Evolutionary conservation across 805 yeast genomes (phyloP).

Genomic region (Hanseniaspora mollemarum): DNA sequence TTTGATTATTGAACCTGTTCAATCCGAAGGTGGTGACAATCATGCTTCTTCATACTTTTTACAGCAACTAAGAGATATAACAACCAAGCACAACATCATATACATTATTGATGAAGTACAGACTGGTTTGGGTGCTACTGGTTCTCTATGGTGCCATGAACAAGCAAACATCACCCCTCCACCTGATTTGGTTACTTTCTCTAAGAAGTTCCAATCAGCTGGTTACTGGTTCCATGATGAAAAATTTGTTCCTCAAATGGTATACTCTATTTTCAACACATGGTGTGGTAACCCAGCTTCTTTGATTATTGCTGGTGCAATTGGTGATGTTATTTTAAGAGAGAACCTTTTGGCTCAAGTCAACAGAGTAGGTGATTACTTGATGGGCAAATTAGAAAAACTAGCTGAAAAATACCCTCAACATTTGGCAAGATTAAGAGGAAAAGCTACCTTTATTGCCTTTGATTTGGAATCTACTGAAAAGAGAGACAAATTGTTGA

Average conservation of each 20-base stretch:
- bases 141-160: constrained; percentile 64
- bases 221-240: constrained; percentile 57
- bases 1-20: constrained; percentile 76
- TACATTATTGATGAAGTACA: constrained; percentile 64
- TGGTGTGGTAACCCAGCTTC: constrained; percentile 72
- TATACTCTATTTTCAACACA: constrained; percentile 64
- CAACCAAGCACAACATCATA: constrained; percentile 45
- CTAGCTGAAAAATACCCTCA: constrained; percentile 32
- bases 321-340: constrained; percentile 43
- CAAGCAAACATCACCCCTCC: constrained; percentile 51
- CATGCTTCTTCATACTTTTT: constrained; percentile 52
- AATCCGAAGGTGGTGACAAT: constrained; percentile 69
- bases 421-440: constrained; percentile 43
- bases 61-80: constrained; percentile 51
- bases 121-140: constrained; percentile 65
- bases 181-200: constrained; percentile 59
- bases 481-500: constrained; percentile 39
- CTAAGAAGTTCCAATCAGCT: constrained; percentile 63
- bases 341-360: constrained; percentile 41
- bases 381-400: constrained; percentile 35
- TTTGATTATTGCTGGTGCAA: constrained; percentile 51
- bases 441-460: constrained; percentile 58
- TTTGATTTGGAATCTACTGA: constrained; percentile 42
- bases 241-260: constrained; percentile 45
- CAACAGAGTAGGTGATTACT: constrained; percentile 43